phyloP scores from a whole-genome alignment of 129 eudicot species.

The Flaveria robusta region DNA sequence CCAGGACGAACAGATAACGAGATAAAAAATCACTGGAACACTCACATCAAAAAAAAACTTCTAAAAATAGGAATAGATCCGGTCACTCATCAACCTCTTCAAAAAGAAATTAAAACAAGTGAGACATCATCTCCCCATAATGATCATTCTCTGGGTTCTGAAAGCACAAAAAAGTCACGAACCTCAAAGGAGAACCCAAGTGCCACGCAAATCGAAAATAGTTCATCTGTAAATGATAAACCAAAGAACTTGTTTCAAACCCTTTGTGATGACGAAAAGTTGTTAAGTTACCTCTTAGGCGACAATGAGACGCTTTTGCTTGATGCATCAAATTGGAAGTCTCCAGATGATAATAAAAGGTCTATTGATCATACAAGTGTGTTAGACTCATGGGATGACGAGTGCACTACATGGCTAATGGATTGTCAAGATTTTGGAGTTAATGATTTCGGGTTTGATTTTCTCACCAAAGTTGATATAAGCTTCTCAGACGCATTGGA shows the following conservation, averaged over 20 bases:
- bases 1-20: constrained; percentile 84
- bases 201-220: constrained; percentile 26
- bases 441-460: constrained; percentile 62
- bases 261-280: constrained; percentile 50
- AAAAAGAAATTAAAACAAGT: constrained; percentile 34
- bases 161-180: constrained; percentile 1
- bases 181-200: constrained; percentile 42
- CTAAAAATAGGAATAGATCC: constrained; percentile 81
- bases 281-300: constrained; percentile 57
- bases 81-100: constrained; percentile 62
- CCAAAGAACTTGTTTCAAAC: constrained; percentile 19
- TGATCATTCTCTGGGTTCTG: constrained; percentile 8
- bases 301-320: constrained; percentile 38
- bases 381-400: constrained; percentile 54
- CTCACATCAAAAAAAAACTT: constrained; percentile 84
- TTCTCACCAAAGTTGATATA: constrained; percentile 45
- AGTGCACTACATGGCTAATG: constrained; percentile 51
- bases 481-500: constrained; percentile 35
- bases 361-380: not conserved
- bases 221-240: constrained; percentile 21
- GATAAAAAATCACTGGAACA: constrained; percentile 83
- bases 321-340: constrained; percentile 43
- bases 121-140: constrained; percentile 20
- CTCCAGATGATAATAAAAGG: constrained; percentile 21
- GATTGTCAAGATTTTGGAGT: constrained; percentile 80